Evolutionary conservation across 73 alveolate species (phyloP).

Genomic region (Paramecium sonneborni): DNA sequence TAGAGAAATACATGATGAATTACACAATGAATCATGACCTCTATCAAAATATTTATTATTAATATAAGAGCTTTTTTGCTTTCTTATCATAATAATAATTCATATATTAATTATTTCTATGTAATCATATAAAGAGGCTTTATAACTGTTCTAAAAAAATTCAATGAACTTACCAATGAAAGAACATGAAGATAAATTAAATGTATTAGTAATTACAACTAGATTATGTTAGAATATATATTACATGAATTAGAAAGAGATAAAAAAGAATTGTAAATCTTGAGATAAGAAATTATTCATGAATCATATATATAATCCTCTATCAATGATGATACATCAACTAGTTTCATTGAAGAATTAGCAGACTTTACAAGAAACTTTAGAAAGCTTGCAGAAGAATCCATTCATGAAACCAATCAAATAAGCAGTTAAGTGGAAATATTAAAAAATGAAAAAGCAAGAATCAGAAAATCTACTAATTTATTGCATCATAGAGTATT

Average conservation of each 20-base stretch:
- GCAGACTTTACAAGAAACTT: constrained; percentile 28
- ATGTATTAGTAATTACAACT: constrained; percentile 36
- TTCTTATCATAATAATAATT: neutral
- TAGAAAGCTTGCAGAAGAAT: constrained; percentile 23
- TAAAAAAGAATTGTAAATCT: constrained; percentile 21
- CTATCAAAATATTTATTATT: neutral
- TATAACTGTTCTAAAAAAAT: constrained; percentile 45
- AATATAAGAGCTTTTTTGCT: neutral
- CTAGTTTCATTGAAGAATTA: constrained; percentile 15
- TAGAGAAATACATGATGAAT: neutral
- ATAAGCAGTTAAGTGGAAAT: neutral
- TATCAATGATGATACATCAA: constrained; percentile 12
- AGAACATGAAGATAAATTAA: constrained; percentile 41
- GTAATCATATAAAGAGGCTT: constrained; percentile 42
- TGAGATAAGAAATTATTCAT: constrained; percentile 52
- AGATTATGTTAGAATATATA: constrained; percentile 42
- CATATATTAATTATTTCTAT: neutral
- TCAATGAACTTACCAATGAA: constrained; percentile 55
- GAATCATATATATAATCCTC: neutral
- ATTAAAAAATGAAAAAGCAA: constrained; percentile 39
- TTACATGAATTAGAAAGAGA: constrained; percentile 40
- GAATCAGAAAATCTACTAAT: neutral
- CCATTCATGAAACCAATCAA: neutral
- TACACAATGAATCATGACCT: neutral
- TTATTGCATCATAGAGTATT: neutral